Evolutionary conservation across 495 filamentous ascomycete species (phyloP), one percentile per base, ranked within the genome.

Genomic region (Tuber magnatum): DNA sequence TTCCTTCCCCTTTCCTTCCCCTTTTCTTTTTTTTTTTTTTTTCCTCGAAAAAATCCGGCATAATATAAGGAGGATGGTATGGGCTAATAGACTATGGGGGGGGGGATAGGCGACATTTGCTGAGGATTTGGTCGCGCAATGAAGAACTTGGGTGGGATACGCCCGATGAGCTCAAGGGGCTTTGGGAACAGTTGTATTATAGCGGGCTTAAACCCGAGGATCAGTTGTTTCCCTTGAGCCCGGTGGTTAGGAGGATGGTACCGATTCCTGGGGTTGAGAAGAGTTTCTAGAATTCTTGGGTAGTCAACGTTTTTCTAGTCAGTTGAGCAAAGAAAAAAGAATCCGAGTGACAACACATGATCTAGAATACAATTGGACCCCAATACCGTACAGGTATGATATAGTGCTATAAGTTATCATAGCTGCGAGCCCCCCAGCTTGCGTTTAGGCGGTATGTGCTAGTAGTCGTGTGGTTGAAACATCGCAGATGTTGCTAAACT

Each of bases 81-180:
- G 35, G 61, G 51, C 61, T 78, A 61, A 77, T 35, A 48, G 41
- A 44, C 22, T 18, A 16, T 20, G 16, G 40, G 43, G 20, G 24
- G 41, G 24, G 0, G 40, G 28, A 72, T 24, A 81, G 74, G 39
- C 74, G 84, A 0, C 84, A 85, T 72, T 69, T 85, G 12, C 71
- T 85, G 39, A 75, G 84, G 4, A 75, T 85, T 5, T 85, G 84
- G 84, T 72, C 85, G n/a, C 72, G 79, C 9, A 81, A 65, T 32
- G 56, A 65, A 65, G 56, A 65, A 20, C 56, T 65, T 65, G 56
- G 28, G 56, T 65, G 56, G 86, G 80, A 84, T 80, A 86, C 85
- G 3, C 86, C 86, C 42, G 81, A 82, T 35, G 73, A 20, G 38
- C 43, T 78, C 43, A 73, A 76, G 61, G 72, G 44, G 39, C 35